Conservation (phyloP, 202 grass and related monocot genomes). For the Cymbopogon flexuosus region DNA sequence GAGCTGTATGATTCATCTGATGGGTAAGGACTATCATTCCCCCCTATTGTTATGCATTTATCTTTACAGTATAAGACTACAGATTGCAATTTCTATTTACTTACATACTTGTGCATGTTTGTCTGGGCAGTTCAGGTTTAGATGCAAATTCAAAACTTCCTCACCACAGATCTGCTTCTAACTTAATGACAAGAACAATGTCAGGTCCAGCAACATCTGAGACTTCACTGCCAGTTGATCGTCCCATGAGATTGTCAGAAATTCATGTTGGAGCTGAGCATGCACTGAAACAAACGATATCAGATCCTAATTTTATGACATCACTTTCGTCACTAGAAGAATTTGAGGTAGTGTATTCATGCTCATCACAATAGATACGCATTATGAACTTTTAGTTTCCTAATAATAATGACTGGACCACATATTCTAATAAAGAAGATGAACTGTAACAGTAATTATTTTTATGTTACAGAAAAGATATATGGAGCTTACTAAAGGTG, state of each 20-base stretch:
- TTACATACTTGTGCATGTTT: constrained; percentile 32
- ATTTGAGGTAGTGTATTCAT: constrained; percentile 66
- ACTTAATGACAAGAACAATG: constrained; percentile 62
- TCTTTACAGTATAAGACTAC: constrained; percentile 12
- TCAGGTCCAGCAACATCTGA: constrained; percentile 75
- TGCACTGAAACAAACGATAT: constrained; percentile 73
- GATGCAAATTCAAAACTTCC: constrained; percentile 63
- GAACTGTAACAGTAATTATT: background rate
- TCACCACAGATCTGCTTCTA: constrained; percentile 50
- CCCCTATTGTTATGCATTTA: constrained; percentile 2
- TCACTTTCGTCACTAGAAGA: constrained; percentile 79
- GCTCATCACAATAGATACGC: constrained; percentile 8
- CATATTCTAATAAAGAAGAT: background rate
- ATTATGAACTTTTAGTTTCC: background rate
- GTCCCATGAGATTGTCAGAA: constrained; percentile 95
- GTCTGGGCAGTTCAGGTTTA: constrained; percentile 78
- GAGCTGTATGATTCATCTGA: constrained; percentile 76
- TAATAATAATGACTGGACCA: background rate
- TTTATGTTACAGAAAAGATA: constrained; percentile 70
- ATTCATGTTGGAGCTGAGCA: constrained; percentile 97
- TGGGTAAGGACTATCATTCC: constrained; percentile 50
- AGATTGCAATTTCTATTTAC: constrained; percentile 29
- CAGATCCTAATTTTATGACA: constrained; percentile 82
- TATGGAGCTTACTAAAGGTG: constrained; percentile 98
- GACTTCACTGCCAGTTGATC: constrained; percentile 58